phyloP scores from a whole-genome alignment of 1,284 basidiomycete genomes.

The Sporisorium reilianum region DNA sequence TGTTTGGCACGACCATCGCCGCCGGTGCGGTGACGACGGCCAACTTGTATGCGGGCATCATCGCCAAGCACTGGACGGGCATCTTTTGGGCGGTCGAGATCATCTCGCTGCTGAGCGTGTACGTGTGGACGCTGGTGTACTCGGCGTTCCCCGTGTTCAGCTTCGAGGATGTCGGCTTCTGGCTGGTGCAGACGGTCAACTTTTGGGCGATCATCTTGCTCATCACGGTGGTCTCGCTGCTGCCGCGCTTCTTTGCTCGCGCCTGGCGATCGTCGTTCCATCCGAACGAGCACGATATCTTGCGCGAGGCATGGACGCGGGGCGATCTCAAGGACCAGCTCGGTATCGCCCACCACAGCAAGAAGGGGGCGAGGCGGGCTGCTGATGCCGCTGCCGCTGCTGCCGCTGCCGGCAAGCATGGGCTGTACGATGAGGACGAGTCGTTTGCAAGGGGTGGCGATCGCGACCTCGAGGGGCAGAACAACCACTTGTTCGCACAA shows the following conservation, averaged over 20 bases:
- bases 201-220: conserved; percentile 60
- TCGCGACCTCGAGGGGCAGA: conserved; percentile 44
- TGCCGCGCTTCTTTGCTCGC: conserved; percentile 57
- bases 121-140: conserved; percentile 60
- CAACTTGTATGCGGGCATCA: conserved; percentile 72
- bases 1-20: conserved; percentile 92
- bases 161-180: conserved; percentile 54
- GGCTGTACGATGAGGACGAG: conserved; percentile 9
- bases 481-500: conserved; percentile 29
- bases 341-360: conserved; percentile 43
- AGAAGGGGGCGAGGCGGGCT: conserved; percentile 33
- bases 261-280: conserved; percentile 57
- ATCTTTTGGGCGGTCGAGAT: conserved; percentile 61
- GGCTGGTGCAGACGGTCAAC: conserved; percentile 55
- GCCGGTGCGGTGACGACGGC: conserved; percentile 87
- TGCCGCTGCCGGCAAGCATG: not conserved
- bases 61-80: conserved; percentile 54
- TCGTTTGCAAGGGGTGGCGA: conserved; percentile 18
- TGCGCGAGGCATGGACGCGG: conserved; percentile 61
- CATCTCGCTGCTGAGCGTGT: conserved; percentile 59
- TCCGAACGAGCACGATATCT: conserved; percentile 59
- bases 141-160: conserved; percentile 54
- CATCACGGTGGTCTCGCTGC: conserved; percentile 55
- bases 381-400: conserved; percentile 10
- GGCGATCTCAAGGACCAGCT: conserved; percentile 62